Base-by-base conservation (phyloP, 1,284 basidiomycete species). In the Malassezia arunalokei region DNA sequence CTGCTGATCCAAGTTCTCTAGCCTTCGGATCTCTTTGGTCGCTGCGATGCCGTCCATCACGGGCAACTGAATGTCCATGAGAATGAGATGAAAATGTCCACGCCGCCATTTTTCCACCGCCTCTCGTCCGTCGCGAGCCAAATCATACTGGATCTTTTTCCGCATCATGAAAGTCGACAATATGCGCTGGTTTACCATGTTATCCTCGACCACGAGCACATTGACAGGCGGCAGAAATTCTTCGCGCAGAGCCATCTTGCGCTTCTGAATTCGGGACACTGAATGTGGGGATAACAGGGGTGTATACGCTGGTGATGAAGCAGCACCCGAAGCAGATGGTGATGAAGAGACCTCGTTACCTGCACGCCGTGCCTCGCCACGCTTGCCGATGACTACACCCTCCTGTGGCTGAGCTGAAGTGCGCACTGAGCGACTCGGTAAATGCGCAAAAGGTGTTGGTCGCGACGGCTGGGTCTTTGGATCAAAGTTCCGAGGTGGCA, bases 31-130 rank as follows among this genome's bases (percentile, higher is more conserved):
- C 73, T 92, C 87, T 66, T 90, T 91, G 0, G 94, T 98, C 3
- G 94, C 94, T 69, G 87, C 82, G 45, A 98, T 95, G 27, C 94
- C 94, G 74, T 94, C 87, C 86, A 96, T 95, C 62, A 96, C 85
- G 6, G 94, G 94, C 79, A 99, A 87, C 76, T 96, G 92, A 57
- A 99, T 96, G 76, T 99, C 94, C 94, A 99, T 99, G 88, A 99
- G 76, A 56, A 99, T 96, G 48, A 98, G 78, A 77, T 99, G 92
- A 75, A 95, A 99, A 40, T 81, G 83, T 8, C 94, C 94, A 8
- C 82, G 85, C 58, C 81, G 81, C 91, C 94, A 99, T 74, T 95
- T 95, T 61, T 89, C 81, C 8, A 99, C 87, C 0, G 94, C 94
- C 75, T 98, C 91, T 57, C 84, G 81, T 33, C 94, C 94, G 73